phyloP scores from a whole-genome alignment of 345 rosid genomes.

The Laguncularia racemosa region DNA sequence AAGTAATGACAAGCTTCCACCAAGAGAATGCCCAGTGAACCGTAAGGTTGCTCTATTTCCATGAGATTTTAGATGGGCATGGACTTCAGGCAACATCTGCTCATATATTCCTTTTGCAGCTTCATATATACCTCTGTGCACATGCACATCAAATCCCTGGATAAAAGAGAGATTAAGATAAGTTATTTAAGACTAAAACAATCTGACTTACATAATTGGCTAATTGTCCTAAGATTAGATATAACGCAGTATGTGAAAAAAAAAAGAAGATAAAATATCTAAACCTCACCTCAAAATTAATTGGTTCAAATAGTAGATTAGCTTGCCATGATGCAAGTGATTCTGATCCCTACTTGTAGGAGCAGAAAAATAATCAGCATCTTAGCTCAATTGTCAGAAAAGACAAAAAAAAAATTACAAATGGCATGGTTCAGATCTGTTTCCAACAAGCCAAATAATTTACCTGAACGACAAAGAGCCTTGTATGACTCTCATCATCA shows the following conservation, averaged over 20 bases:
- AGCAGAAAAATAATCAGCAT: conserved; percentile 1
- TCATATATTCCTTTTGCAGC: conserved; percentile 94
- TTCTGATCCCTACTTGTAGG: conserved; percentile 68
- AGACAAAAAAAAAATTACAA: conserved; percentile 2
- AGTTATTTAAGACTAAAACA: background rate
- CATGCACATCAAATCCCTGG: conserved; percentile 71
- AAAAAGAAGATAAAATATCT: background rate
- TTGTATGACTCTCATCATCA: conserved; percentile 59
- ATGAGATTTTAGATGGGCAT: conserved; percentile 50
- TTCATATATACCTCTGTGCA: conserved; percentile 96
- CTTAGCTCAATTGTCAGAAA: background rate
- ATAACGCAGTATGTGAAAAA: background rate
- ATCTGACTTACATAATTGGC: background rate
- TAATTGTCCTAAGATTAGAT: background rate
- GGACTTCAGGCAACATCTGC: conserved; percentile 87
- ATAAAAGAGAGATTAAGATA: conserved; percentile 11
- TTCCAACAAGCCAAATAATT: background rate
- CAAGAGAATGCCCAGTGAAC: conserved; percentile 95
- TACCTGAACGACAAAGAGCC: conserved; percentile 94
- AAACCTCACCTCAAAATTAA: conserved; percentile 63
- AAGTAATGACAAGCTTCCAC: conserved; percentile 88
- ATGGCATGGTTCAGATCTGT: background rate
- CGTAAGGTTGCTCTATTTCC: conserved; percentile 68
- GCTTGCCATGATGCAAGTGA: conserved; percentile 95
- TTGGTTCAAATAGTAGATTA: conserved; percentile 88